A percentile compares a stretch with the other conserved stretches of the same genome.
These are phyloP conservation scores for Vinca minor DNA, from an alignment of 257 asterid genomes.

Conservation along the genomic window DNA sequence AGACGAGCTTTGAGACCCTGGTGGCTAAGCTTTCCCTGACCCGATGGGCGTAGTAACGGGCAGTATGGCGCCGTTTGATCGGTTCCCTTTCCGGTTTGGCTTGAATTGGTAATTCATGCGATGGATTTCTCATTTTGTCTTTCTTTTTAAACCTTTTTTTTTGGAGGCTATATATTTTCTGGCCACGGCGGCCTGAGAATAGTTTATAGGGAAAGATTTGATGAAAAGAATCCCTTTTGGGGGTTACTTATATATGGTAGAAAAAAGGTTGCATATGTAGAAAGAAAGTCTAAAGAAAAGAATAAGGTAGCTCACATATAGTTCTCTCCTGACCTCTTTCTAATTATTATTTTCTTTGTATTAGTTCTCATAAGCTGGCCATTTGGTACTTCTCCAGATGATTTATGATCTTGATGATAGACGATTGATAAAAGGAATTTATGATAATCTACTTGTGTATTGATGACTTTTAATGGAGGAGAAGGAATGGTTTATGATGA, in stretches of 20 bases:
- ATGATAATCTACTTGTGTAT: not conserved
- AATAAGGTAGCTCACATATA: not conserved
- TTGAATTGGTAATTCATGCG: constrained; percentile 31
- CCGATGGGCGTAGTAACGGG: constrained; percentile 70
- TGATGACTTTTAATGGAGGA: not conserved
- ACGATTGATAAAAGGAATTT: not conserved
- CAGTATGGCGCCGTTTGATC: constrained; percentile 54
- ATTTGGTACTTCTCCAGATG: too few relatives aligned
- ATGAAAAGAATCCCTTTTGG: constrained; percentile 1
- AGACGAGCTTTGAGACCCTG: constrained; percentile 57
- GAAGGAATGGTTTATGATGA: not conserved
- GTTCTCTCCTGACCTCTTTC: too few relatives aligned
- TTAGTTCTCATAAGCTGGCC: too few relatives aligned
- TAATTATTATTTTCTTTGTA: too few relatives aligned
- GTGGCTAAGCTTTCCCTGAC: constrained; percentile 74
- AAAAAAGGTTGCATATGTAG: too few relatives aligned
- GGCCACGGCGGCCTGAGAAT: too few relatives aligned
- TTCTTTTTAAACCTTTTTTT: not conserved
- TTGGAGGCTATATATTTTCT: too few relatives aligned
- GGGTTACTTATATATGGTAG: too few relatives aligned
- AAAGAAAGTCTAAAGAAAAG: too few relatives aligned
- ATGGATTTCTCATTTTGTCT: constrained; percentile 11
- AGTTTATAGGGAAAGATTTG: not conserved
- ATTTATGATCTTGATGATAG: too few relatives aligned
- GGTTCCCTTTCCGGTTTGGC: constrained; percentile 25